Conservation (phyloP, 148 eudicot species). For the Dysphania ambrosioides region DNA sequence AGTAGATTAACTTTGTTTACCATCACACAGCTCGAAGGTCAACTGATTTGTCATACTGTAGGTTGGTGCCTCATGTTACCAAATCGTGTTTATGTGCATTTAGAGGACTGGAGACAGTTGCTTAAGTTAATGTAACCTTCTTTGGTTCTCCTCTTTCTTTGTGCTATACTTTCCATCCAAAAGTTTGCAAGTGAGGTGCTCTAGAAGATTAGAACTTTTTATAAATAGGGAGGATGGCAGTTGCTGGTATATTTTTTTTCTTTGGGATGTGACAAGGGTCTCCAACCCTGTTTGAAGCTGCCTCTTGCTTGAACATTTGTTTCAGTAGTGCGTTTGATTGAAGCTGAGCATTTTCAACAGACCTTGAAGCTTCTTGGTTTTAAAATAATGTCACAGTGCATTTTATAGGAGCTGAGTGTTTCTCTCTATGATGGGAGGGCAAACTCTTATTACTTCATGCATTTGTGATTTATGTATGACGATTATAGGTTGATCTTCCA, state of each 20-base stretch:
- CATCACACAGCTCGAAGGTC: constrained; percentile 10
- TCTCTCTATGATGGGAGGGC: background rate
- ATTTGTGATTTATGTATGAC: too few relatives aligned
- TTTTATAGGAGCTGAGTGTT: background rate
- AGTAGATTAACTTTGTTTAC: constrained; percentile 2
- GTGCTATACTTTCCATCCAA: background rate
- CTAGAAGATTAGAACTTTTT: background rate
- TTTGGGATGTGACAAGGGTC: constrained; percentile 1
- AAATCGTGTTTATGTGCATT: background rate
- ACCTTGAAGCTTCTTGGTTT: constrained; percentile 9
- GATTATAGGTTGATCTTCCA: too few relatives aligned
- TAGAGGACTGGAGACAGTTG: background rate
- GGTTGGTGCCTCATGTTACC: constrained; percentile 19
- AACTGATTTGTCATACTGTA: constrained; percentile 9
- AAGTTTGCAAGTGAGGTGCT: background rate
- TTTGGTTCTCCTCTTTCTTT: background rate
- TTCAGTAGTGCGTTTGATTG: constrained; percentile 1
- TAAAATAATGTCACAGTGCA: background rate
- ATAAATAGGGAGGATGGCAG: background rate
- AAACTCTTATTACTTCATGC: background rate
- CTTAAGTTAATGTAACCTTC: background rate
- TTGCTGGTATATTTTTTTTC: background rate
- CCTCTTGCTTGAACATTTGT: background rate
- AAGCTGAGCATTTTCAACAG: background rate
- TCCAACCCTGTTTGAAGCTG: constrained; percentile 12